Percentiles rank a stretch among this genome's conserved stretches.
These are phyloP conservation scores for Aspergillus novofumigatus DNA, from an alignment of 2,329 filamentous ascomycete genomes.

Conservation along the genomic window DNA sequence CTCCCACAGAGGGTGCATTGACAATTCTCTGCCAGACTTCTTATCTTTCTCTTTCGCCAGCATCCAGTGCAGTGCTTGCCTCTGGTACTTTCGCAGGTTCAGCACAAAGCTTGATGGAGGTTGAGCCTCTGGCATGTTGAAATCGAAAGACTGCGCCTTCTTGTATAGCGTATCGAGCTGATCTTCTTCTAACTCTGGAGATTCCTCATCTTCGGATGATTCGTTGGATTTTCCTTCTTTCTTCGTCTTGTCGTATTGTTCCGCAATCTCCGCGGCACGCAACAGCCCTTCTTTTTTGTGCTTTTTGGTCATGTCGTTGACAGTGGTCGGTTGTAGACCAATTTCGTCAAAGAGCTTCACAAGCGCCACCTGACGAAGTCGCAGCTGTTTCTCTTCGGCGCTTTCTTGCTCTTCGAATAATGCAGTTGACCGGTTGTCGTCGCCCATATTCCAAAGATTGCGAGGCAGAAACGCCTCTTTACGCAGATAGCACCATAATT, in stretches of 20 bases:
- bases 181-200: conserved; percentile 87
- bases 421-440: conserved; percentile 66
- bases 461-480: conserved; percentile 66
- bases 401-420: conserved; percentile 85
- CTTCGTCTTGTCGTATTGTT: conserved; percentile 64
- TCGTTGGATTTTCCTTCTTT: conserved; percentile 43
- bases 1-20: conserved; percentile 97
- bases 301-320: conserved; percentile 69
- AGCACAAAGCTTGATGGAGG: conserved; percentile 78
- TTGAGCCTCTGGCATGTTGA: conserved; percentile 80
- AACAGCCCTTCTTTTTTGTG: conserved; percentile 81
- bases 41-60: conserved; percentile 83
- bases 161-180: conserved; percentile 91
- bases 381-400: conserved; percentile 74
- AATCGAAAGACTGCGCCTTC: conserved; percentile 96
- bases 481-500: conserved; percentile 74
- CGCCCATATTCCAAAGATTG: conserved; percentile 49
- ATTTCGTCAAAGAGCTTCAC: conserved; percentile 88
- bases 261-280: conserved; percentile 80
- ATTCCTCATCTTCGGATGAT: conserved; percentile 69
- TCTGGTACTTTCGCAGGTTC: conserved; percentile 86
- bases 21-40: conserved; percentile 64
- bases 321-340: conserved; percentile 69
- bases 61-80: conserved; percentile 96
- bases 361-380: conserved; percentile 79